phyloP scores from a whole-genome alignment of 139 green algal genomes.

The Coccomyxa sp. region DNA sequence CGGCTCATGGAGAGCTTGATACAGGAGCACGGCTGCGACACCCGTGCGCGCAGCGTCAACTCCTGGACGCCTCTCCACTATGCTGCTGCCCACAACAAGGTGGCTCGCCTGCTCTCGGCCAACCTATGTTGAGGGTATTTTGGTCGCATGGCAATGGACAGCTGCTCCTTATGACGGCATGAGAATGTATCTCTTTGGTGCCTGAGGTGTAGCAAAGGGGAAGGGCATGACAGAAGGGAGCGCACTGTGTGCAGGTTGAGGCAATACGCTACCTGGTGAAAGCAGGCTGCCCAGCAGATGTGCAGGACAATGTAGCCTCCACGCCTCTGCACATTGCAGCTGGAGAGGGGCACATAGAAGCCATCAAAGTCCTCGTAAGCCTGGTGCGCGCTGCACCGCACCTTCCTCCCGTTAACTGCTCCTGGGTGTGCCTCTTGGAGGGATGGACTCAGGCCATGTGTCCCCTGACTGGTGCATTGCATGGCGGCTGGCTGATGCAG shows the following conservation, averaged over 20 bases:
- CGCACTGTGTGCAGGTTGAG: conserved; percentile 32
- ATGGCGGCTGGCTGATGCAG: too few relatives aligned
- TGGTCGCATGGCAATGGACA: too few relatives aligned
- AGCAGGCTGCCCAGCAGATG: conserved; percentile 38
- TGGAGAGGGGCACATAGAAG: conserved; percentile 52
- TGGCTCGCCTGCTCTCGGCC: not conserved
- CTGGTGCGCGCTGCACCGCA: conserved; percentile 20
- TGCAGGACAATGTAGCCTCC: conserved; percentile 43
- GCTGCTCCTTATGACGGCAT: too few relatives aligned
- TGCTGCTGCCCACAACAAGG: conserved; percentile 58
- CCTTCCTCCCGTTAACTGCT: not conserved
- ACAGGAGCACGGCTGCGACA: conserved; percentile 32
- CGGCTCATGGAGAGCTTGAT: conserved; percentile 31
- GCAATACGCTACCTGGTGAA: conserved; percentile 42
- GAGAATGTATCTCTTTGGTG: too few relatives aligned
- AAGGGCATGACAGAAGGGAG: too few relatives aligned
- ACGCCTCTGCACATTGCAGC: conserved; percentile 58
- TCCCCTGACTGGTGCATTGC: too few relatives aligned
- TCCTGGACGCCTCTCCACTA: conserved; percentile 63
- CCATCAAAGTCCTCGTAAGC: conserved; percentile 31
- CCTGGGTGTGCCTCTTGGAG: not conserved
- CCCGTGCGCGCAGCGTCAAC: conserved; percentile 41
- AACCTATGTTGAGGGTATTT: too few relatives aligned
- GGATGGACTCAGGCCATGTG: not conserved
- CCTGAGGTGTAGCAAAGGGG: too few relatives aligned